These are phyloP conservation scores for Annona squamosa DNA, from an alignment of 164 flowering plant species.

Conservation along the genomic window DNA sequence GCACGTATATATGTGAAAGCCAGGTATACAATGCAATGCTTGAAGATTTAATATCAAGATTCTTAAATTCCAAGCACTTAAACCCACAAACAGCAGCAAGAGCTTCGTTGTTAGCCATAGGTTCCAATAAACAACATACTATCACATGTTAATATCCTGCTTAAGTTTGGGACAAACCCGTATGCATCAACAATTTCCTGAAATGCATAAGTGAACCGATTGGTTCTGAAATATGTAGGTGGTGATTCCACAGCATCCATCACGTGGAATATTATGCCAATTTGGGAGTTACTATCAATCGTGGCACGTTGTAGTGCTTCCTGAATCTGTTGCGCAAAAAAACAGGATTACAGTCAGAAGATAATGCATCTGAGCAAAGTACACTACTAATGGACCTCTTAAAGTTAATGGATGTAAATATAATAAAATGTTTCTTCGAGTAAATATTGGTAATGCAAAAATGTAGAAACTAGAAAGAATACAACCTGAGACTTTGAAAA, in stretches of 20 bases:
- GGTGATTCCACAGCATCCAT: slow-evolving; percentile 89
- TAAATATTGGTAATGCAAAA: neutral
- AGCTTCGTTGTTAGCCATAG: neutral
- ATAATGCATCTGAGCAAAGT: neutral
- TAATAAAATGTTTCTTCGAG: neutral
- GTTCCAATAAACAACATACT: neutral
- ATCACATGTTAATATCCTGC: neutral
- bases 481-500: slow-evolving; percentile 76
- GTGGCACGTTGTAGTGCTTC: slow-evolving; percentile 93
- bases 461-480: neutral
- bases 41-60: neutral
- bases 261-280: slow-evolving; percentile 83
- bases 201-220: slow-evolving; percentile 67
- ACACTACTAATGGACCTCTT: neutral
- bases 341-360: neutral
- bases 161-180: slow-evolving; percentile 47
- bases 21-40: neutral
- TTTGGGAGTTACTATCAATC: slow-evolving; percentile 87
- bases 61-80: neutral
- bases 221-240: slow-evolving; percentile 90
- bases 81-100: neutral
- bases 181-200: slow-evolving; percentile 99
- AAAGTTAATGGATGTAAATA: neutral
- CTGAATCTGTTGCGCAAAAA: slow-evolving; percentile 58
- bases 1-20: neutral